Conservation (phyloP, 1,284 basidiomycete genomes). For the Ceratobasidium sp. region DNA sequence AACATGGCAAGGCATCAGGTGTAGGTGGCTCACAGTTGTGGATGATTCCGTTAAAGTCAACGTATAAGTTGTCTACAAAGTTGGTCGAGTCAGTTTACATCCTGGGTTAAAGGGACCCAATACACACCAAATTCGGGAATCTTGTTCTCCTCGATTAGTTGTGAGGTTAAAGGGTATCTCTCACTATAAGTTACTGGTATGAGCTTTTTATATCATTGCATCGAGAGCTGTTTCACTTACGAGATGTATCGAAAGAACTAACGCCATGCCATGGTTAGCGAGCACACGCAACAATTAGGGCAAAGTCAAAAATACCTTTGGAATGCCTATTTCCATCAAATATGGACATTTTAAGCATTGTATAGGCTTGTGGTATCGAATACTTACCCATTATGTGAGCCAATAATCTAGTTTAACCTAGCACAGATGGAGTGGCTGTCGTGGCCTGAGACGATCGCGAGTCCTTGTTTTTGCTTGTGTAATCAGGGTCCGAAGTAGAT, state of each 20-base stretch:
- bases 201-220: not conserved
- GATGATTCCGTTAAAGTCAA: conserved; percentile 99
- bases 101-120: no score
- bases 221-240: conserved; percentile 54
- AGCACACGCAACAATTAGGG: conserved; percentile 15
- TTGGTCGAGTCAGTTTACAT: conserved; percentile 13
- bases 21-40: conserved; percentile 78
- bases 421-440: not conserved
- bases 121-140: conserved; percentile 88
- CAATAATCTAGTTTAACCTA: not conserved
- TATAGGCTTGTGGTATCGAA: not conserved
- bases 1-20: conserved; percentile 37
- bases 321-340: conserved; percentile 42
- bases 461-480: conserved; percentile 7
- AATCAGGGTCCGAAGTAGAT: conserved; percentile 14
- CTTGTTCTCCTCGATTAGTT: conserved; percentile 95
- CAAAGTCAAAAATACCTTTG: conserved; percentile 43
- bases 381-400: conserved; percentile 24
- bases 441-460: conserved; percentile 9
- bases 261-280: not conserved
- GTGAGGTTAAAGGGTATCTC: conserved; percentile 97
- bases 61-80: conserved; percentile 78
- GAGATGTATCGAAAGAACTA: conserved; percentile 87
- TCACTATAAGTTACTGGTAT: conserved; percentile 62
- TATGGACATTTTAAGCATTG: not conserved